phyloP scores from a whole-genome alignment of 768 basidiomycete genomes.

The Psilocybe cyanescens region DNA sequence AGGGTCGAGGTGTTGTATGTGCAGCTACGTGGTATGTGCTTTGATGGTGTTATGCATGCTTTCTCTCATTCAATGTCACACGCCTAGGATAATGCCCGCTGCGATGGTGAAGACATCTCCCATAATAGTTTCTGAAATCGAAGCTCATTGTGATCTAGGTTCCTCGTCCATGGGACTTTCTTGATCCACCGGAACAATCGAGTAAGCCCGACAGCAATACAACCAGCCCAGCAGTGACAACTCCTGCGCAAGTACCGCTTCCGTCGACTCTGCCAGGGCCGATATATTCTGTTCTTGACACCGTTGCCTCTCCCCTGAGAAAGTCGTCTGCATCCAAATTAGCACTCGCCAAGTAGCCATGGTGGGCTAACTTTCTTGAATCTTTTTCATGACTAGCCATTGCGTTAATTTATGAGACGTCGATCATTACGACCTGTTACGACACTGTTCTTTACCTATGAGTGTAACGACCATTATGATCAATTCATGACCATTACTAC shows the following conservation, averaged over 20 bases:
- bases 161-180: slow-evolving; percentile 82
- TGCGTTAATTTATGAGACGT: no score
- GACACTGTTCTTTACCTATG: neutral
- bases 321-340: neutral
- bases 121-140: neutral
- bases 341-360: neutral
- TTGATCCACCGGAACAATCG: slow-evolving; percentile 31
- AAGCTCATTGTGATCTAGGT: slow-evolving; percentile 36
- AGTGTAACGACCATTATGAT: slow-evolving; percentile 2
- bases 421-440: neutral
- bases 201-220: neutral
- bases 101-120: slow-evolving; percentile 51
- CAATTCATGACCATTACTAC: neutral
- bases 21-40: slow-evolving; percentile 78
- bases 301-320: neutral
- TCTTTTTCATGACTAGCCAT: no score
- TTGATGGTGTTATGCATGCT: neutral
- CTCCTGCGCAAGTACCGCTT: neutral
- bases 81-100: slow-evolving; percentile 72
- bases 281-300: slow-evolving; percentile 9
- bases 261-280: neutral
- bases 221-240: neutral
- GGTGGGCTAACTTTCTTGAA: no score
- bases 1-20: slow-evolving; percentile 82
- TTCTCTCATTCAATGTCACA: neutral